Evolutionary conservation across 2,329 filamentous ascomycete genomes (phyloP), one percentile per base, ranked within the genome.

Genomic region (Cercospora citrullina): DNA sequence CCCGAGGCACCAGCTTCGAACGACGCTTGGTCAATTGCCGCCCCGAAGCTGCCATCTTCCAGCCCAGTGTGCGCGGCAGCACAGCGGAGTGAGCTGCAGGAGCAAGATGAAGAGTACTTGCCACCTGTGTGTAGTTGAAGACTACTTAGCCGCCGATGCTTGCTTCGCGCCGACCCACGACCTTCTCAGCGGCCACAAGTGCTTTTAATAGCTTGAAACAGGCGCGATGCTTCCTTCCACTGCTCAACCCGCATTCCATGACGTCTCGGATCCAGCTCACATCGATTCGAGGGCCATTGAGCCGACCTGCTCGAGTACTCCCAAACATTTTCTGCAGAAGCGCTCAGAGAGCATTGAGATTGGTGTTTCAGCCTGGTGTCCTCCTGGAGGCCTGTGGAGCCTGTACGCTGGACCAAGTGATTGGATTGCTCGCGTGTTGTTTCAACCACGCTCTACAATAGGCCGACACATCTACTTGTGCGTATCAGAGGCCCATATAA

Each of bases 131-230:
- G 18, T 23, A 16, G 45, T 51, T 14, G 18, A 51, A 23, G 45
- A 51, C 21, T 14, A 21, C 58, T 55, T 73, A 73, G 70, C 71
- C 71, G 71, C 71, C 71, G 65, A 64, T 57, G 45, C 67, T 62
- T 64, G 67, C 61, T 69, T 72, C 71, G 70, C 71, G 68, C 68
- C 68, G 68, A 63, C 61, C 62, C 31, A 45, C 59, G 36, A 57
- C 63, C 53, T 64, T 45, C 64, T 55, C 28, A 30, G n/a, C 16
- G 48, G 60, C 64, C 59, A 66, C 60, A 51, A 42, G 21, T 36
- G 18, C 64, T 66, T 45, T 67, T 66, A 65, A 72, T 74, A 73
- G 68, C 67, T 67, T 68, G 72, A 75, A 76, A 76, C 74, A 76
- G 72, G 73, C 76, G 76, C 76, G 75, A 71, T 65, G 72, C 69